Conservation (phyloP, 2,329 filamentous ascomycete species). For the Byssothecium circinans region DNA sequence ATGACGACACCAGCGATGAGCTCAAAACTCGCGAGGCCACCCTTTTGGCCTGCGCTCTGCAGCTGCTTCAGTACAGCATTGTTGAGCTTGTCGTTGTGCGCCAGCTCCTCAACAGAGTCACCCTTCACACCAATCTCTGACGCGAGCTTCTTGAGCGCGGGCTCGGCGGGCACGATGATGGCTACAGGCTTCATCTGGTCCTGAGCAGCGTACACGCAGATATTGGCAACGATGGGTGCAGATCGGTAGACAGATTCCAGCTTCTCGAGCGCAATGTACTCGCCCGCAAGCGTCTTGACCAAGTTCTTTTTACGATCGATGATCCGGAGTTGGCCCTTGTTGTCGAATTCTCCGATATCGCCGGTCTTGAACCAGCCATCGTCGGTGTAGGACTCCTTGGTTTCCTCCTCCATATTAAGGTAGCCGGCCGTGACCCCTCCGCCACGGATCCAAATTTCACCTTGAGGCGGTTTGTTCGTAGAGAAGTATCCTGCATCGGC, state of each 20-base stretch:
- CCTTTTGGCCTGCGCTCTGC: slow-evolving; percentile 63
- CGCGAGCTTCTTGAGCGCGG: slow-evolving; percentile 59
- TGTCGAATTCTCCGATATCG: slow-evolving; percentile 88
- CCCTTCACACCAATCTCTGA: slow-evolving; percentile 63
- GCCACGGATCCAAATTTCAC: slow-evolving; percentile 89
- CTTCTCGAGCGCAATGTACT: slow-evolving; percentile 96
- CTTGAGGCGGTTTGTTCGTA: slow-evolving; percentile 76
- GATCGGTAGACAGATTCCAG: slow-evolving; percentile 89
- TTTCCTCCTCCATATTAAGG: slow-evolving; percentile 84
- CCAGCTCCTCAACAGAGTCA: slow-evolving; percentile 66
- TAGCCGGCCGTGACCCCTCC: slow-evolving; percentile 74
- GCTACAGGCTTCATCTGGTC: slow-evolving; percentile 78
- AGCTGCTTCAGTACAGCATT: slow-evolving; percentile 70
- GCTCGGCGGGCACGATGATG: slow-evolving; percentile 68
- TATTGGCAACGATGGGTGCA: slow-evolving; percentile 75
- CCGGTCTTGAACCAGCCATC: slow-evolving; percentile 98
- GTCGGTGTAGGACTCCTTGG: slow-evolving; percentile 69
- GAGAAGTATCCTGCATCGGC: slow-evolving; percentile 84
- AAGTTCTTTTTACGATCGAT: slow-evolving; percentile 98
- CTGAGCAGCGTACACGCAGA: slow-evolving; percentile 81
- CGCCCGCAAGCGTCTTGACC: slow-evolving; percentile 91
- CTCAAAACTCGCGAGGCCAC: slow-evolving; percentile 71
- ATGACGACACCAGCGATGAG: slow-evolving; percentile 75
- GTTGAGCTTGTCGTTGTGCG: slow-evolving; percentile 67
- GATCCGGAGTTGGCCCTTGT: slow-evolving; percentile 76